phyloP scores from a whole-genome alignment of 768 basidiomycete genomes.

The Omphalotus guepiniiformis region DNA sequence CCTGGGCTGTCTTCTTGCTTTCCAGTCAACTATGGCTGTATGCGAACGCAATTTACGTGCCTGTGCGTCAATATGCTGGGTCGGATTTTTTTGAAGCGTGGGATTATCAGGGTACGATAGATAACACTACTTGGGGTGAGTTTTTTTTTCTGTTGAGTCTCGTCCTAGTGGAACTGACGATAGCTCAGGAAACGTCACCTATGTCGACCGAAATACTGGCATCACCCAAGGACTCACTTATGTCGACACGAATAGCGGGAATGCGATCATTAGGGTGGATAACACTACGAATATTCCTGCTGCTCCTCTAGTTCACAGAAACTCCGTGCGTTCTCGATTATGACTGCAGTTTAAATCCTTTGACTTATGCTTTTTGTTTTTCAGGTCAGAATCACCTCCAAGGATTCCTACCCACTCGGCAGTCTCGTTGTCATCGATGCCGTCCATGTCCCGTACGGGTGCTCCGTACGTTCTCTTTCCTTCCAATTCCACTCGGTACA shows the following conservation, averaged over 20 bases:
- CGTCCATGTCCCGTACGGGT: conserved; percentile 51
- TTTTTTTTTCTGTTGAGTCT: neutral
- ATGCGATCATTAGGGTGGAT: conserved; percentile 71
- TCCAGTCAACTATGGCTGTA: too few species aligned
- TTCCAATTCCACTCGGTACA: neutral
- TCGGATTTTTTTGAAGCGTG: conserved; percentile 45
- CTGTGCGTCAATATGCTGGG: conserved; percentile 39
- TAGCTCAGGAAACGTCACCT: conserved; percentile 16
- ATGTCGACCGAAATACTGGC: conserved; percentile 12
- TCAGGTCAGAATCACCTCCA: conserved; percentile 40
- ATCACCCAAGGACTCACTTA: conserved; percentile 43
- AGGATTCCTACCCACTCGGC: conserved; percentile 35
- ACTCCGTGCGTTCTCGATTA: conserved; percentile 41
- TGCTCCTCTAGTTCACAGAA: conserved; percentile 42
- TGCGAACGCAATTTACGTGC: conserved; percentile 24
- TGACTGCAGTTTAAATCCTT: neutral
- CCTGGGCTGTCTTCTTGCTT: too few species aligned
- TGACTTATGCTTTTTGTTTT: neutral
- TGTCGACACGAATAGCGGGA: conserved; percentile 44
- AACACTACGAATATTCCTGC: conserved; percentile 49
- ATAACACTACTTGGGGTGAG: conserved; percentile 40
- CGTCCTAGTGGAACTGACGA: neutral
- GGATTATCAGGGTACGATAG: conserved; percentile 43
- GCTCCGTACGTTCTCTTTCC: conserved; percentile 35
- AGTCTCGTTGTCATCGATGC: conserved; percentile 40